Evolutionary conservation across 208 protist species (phyloP), one percentile per base, ranked within the genome.

Genomic region (Leishmania arabica): DNA sequence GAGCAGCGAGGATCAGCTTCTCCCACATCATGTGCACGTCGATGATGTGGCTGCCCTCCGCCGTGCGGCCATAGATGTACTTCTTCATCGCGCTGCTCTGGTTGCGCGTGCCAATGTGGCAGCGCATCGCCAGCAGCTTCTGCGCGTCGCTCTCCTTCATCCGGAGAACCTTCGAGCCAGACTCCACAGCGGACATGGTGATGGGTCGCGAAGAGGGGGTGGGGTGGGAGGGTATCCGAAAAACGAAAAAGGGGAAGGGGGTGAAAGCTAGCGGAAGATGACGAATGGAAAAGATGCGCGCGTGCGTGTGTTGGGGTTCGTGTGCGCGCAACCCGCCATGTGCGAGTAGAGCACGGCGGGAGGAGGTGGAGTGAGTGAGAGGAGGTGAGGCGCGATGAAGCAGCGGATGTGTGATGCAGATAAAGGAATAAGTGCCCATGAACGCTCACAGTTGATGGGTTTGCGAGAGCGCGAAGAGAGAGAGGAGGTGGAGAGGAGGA

Each of bases 21-120:
- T 99, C 98, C 98, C 98, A 99, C 81, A 98, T 99, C 95, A 99
- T 99, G 92, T 96, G 96, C 62, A 99, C 75, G 93, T 99, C 99
- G 87, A 99, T 95, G 79, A 99, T 91, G 97, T 99, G 92, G 77
- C 97, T 91, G 86, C 98, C 98, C 82, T 95, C 88, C 70, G 91
- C 89, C 34, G 87, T 96, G 86, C 89, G 87, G 88, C 94, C 93
- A 91, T 94, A 98, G 83, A 99, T 93, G 96, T 99, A 99, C 82
- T 94, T 90, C 84, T 95, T 91, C 99, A 99, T 99, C 79, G 89
- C 84, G 53, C 84, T 91, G 84, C 97, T 95, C 77, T 95, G 66
- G 89, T 99, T 99, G 88, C 96, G 95, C 54, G 96, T 97, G 86
- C 99, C 99, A 51, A 99, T 82, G 94, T 99, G 99, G 80, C 96